A percentile compares a stretch with the other conserved stretches of the same genome.
Conservation (phyloP, 345 rosid species). For the Ailanthus altissimus region DNA sequence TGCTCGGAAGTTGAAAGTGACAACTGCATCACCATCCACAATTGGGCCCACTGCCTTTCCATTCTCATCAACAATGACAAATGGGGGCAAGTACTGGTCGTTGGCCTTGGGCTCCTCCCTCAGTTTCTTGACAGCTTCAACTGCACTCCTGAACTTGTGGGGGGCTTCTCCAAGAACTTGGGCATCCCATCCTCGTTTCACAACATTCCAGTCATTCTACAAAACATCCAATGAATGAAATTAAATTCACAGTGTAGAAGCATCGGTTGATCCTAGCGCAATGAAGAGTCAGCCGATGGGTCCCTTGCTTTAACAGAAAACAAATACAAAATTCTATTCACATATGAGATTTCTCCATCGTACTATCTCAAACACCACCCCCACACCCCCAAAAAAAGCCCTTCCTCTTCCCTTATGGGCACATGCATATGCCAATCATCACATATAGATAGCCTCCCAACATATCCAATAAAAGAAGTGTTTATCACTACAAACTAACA, state of each 20-base stretch:
- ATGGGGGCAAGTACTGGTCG: constrained; percentile 91
- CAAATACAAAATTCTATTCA: background rate
- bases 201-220: constrained; percentile 95
- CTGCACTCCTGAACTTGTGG: constrained; percentile 68
- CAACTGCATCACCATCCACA: constrained; percentile 95
- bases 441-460: background rate
- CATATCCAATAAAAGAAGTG: background rate
- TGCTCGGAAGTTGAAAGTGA: constrained; percentile 89
- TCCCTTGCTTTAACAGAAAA: background rate
- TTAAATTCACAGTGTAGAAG: background rate
- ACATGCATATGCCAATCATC: background rate
- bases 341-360: background rate
- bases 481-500: background rate
- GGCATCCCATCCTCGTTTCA: constrained; percentile 98
- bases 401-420: background rate
- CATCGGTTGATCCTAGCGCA: background rate
- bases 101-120: constrained; percentile 68
- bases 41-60: constrained; percentile 87
- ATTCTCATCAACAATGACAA: constrained; percentile 78
- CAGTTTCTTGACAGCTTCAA: constrained; percentile 85
- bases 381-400: no score
- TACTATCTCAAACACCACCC: no score
- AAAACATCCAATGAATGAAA: constrained; percentile 1
- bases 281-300: background rate
- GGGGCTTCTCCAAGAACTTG: constrained; percentile 99